Evolutionary conservation across 2,329 filamentous ascomycete species (phyloP).

Genomic region (Curvularia sp.): DNA sequence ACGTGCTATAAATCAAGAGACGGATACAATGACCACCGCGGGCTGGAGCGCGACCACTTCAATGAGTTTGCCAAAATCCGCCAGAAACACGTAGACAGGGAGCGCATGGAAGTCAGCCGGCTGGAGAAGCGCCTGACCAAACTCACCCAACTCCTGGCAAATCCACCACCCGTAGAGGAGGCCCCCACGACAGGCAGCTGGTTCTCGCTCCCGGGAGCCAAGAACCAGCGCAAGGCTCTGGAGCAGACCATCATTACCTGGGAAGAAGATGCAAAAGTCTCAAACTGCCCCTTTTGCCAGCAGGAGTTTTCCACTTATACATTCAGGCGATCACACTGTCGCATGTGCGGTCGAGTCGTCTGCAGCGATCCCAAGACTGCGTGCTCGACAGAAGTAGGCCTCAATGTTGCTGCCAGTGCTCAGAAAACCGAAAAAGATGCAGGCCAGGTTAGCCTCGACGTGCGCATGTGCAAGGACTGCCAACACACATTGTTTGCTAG

Average conservation of each 20-base stretch:
- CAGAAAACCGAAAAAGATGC: constrained; percentile 53
- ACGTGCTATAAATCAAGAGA: constrained; percentile 98
- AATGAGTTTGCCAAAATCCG: constrained; percentile 74
- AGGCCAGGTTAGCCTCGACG: constrained; percentile 73
- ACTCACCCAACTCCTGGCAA: constrained; percentile 82
- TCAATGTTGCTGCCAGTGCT: constrained; percentile 71
- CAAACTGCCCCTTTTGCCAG: constrained; percentile 89
- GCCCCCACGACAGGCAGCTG: constrained; percentile 58
- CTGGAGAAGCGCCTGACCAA: constrained; percentile 92
- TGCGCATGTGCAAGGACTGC: constrained; percentile 94
- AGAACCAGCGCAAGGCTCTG: constrained; percentile 77
- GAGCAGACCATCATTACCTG: constrained; percentile 94
- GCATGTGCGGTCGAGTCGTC: constrained; percentile 90
- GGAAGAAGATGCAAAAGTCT: constrained; percentile 86
- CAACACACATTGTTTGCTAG: constrained; percentile 74
- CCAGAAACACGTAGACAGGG: constrained; percentile 79
- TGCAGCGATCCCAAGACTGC: constrained; percentile 85
- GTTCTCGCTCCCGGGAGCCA: constrained; percentile 65
- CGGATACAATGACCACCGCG: constrained; percentile 89
- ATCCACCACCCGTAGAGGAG: constrained; percentile 71
- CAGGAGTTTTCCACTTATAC: constrained; percentile 95
- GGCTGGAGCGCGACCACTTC: constrained; percentile 74
- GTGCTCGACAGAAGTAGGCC: constrained; percentile 83
- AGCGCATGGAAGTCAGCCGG: constrained; percentile 84
- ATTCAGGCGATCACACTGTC: constrained; percentile 91